Evolutionary conservation across 1,284 basidiomycete species (phyloP), one percentile per base, ranked within the genome.

Genomic region (Cryptococcus maquisensis): DNA sequence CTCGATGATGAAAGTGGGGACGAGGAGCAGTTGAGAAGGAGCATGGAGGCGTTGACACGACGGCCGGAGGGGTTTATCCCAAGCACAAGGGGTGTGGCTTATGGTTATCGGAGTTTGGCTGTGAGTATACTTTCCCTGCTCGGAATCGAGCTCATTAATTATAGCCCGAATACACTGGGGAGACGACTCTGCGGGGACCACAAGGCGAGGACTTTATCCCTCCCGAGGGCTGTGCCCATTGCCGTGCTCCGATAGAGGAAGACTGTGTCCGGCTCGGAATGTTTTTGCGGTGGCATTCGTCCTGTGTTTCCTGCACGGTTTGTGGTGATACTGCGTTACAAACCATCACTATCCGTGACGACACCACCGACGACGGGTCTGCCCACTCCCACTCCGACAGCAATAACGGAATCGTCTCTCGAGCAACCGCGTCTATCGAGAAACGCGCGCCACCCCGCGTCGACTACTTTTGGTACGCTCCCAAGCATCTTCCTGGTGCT

Each of bases 231-330:
- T 99, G 96, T 71, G 84, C 90, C 46, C 86, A 84, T 62, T 99
- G 96, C 73, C 83, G 83, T 40, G 80, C 86, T 59, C 95, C 94
- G 0, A 90, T 99, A 21, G 96, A 99, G 74, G 96, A 99, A 72
- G 95, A 98, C 67, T 98, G 96, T 69, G 86, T 91, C 40, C 82
- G 95, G 53, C 79, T 95, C 28, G 94, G 93, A 37, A 93, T 92
- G 32, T 94, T 93, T 76, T 86, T 92, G 69, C 83, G 96, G 49
- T 98, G 96, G 96, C 96, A 98, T 76, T 88, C 90, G 3, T 82
- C 87, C 28, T 99, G 95, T 73, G 79, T 99, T 43, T 84, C 86
- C 60, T 99, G 95, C 67, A 76, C 77, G 13, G 79, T 78, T 18
- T 98, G 96, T 68, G 87, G 88, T 15, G 88, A 86, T 70, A 80